Percentiles rank a stretch among this genome's conserved stretches.
phyloP scores from a whole-genome alignment of 306 rosid species.

The Pterocarpus santalinus region DNA sequence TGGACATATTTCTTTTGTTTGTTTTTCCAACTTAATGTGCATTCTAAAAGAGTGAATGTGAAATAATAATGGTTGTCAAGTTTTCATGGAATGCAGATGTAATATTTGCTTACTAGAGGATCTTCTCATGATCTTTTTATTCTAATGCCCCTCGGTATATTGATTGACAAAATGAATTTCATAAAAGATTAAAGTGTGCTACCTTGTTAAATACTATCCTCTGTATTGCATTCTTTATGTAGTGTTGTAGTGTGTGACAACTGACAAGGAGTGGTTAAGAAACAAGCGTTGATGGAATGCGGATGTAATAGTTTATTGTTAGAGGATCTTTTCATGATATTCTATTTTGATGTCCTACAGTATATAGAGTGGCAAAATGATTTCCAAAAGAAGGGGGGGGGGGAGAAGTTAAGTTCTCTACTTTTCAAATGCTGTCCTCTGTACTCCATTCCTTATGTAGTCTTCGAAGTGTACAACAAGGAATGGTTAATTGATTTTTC shows the following conservation, averaged over 20 bases:
- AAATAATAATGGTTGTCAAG: conserved; percentile 29
- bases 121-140: conserved; percentile 20
- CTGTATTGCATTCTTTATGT: conserved; percentile 13
- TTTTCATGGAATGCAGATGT: conserved; percentile 5
- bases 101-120: conserved; percentile 15
- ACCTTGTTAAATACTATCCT: conserved; percentile 27
- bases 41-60: conserved; percentile 15
- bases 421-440: conserved; percentile 20
- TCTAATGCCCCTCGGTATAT: conserved; percentile 14
- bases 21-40: background rate
- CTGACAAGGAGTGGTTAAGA: conserved; percentile 2
- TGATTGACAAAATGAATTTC: conserved; percentile 23
- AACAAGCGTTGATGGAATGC: conserved; percentile 32
- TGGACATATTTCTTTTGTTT: conserved; percentile 25
- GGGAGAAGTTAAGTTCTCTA: background rate
- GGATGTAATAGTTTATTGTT: conserved; percentile 25
- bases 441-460: conserved; percentile 19
- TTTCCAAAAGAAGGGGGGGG: background rate
- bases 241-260: conserved; percentile 16
- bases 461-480: conserved; percentile 1
- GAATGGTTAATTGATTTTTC: conserved; percentile 43
- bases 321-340: conserved; percentile 20
- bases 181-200: conserved; percentile 23
- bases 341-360: conserved; percentile 21
- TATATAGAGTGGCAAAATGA: conserved; percentile 30